These are phyloP conservation scores for Solanum megistacrolobum DNA, from an alignment of 257 asterid genomes.

Conservation along the genomic window DNA sequence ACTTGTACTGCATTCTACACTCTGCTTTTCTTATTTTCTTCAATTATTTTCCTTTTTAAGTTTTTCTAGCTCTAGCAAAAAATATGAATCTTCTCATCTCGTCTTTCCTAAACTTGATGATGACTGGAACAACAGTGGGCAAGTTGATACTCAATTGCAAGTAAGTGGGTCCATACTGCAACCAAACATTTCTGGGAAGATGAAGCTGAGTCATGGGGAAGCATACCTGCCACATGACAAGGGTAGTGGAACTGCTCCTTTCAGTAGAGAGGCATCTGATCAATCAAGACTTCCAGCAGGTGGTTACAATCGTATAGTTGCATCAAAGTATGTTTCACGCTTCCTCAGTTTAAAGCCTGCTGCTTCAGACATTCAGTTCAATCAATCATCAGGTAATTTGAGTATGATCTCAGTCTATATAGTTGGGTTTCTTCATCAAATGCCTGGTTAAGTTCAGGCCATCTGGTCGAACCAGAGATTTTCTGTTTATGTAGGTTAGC, in stretches of 20 bases:
- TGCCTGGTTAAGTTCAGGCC: not conserved
- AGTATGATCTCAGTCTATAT: not conserved
- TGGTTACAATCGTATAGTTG: conserved; percentile 73
- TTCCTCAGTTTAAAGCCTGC: conserved; percentile 82
- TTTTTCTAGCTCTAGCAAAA: not conserved
- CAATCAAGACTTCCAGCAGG: conserved; percentile 53
- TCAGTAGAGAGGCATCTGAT: conserved; percentile 39
- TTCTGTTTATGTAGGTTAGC: not conserved
- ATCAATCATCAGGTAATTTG: conserved; percentile 63
- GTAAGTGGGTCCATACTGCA: conserved; percentile 86
- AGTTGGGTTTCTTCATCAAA: not conserved
- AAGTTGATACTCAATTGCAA: conserved; percentile 94
- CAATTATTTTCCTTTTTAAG: not conserved
- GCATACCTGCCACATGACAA: conserved; percentile 93
- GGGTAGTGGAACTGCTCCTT: conserved; percentile 82
- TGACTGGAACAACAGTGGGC: conserved; percentile 58
- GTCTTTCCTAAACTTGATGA: conserved; percentile 15
- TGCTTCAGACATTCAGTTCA: conserved; percentile 46
- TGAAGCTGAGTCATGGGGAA: conserved; percentile 94
- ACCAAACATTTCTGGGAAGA: conserved; percentile 95
- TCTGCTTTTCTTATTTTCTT: not conserved
- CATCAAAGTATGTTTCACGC: conserved; percentile 86
- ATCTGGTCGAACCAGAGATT: not conserved
- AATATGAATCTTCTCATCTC: not conserved
- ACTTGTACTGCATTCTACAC: not conserved